Percentiles rank a stretch among this genome's conserved stretches.
Evolutionary conservation across 768 basidiomycete genomes (phyloP).

Genomic region (Mycena vitilis): DNA sequence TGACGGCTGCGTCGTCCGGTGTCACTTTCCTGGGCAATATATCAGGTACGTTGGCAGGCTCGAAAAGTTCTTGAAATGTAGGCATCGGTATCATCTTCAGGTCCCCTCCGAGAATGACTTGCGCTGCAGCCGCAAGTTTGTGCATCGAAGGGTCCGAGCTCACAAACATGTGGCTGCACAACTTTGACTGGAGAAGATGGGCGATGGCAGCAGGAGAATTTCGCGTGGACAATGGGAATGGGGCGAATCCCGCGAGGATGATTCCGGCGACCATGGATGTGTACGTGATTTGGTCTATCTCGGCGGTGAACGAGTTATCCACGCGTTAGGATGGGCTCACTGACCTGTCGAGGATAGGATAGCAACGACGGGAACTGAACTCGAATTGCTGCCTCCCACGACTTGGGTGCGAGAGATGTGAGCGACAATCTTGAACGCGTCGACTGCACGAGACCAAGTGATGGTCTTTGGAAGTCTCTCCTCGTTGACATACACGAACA

Average conservation of each 20-base stretch:
- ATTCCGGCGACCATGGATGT: slow-evolving; percentile 38
- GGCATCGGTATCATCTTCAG: slow-evolving; percentile 21
- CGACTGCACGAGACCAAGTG: no score
- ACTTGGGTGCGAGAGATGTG: no score
- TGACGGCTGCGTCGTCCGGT: slow-evolving; percentile 32
- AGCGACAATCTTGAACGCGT: no score
- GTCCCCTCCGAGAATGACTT: background rate
- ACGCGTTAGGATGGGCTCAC: background rate
- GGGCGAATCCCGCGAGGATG: slow-evolving; percentile 38
- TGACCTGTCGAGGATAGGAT: slow-evolving; percentile 43
- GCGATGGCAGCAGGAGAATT: slow-evolving; percentile 45
- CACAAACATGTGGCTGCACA: slow-evolving; percentile 41
- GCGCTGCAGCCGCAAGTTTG: slow-evolving; percentile 29
- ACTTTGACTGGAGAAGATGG: slow-evolving; percentile 45
- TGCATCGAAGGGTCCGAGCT: slow-evolving; percentile 38
- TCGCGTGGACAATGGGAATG: slow-evolving; percentile 40
- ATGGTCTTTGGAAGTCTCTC: no score
- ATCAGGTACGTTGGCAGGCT: background rate
- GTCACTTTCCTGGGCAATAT: slow-evolving; percentile 1
- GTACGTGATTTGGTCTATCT: slow-evolving; percentile 47
- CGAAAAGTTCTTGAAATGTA: slow-evolving; percentile 29
- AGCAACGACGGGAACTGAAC: slow-evolving; percentile 36
- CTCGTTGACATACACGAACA: no score
- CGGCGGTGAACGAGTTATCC: no score
- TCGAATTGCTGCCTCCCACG: no score